These are phyloP conservation scores for Leishmania gerbilli DNA, from an alignment of 208 protist species.

Conservation along the genomic window DNA sequence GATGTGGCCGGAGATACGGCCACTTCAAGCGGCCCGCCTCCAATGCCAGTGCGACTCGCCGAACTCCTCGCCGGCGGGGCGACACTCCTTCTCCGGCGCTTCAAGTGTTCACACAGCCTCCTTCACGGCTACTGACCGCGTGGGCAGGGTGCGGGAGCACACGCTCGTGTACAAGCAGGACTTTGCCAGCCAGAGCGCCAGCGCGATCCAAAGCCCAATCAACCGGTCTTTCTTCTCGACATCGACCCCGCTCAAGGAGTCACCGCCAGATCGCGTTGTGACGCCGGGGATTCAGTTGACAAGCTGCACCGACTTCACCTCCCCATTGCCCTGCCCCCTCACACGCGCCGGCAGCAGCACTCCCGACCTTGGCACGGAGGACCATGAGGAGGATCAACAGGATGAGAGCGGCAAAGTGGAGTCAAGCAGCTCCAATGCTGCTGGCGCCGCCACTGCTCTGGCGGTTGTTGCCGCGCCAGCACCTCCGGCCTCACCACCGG, in stretches of 20 bases:
- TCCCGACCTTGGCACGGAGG: background rate
- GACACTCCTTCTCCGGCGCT: background rate
- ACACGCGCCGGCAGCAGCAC: constrained; percentile 10
- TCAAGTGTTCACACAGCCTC: background rate
- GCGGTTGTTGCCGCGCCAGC: background rate
- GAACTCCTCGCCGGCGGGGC: background rate
- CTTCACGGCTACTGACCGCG: background rate
- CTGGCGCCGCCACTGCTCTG: background rate
- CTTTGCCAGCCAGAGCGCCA: background rate
- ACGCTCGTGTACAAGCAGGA: constrained; percentile 1
- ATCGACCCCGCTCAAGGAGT: background rate
- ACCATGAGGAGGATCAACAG: background rate
- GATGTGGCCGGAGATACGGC: background rate
- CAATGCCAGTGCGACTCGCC: background rate
- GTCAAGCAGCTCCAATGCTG: background rate
- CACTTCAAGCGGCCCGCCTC: background rate
- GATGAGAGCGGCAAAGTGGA: background rate
- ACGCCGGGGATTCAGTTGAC: background rate
- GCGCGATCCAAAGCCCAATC: background rate
- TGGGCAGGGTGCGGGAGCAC: background rate
- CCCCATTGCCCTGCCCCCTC: background rate
- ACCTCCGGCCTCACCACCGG: background rate
- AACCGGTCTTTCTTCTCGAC: constrained; percentile 3
- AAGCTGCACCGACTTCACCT: background rate
- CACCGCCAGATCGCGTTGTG: background rate